phyloP scores from a whole-genome alignment of 495 filamentous ascomycete species.

The Xylaria acuta region DNA sequence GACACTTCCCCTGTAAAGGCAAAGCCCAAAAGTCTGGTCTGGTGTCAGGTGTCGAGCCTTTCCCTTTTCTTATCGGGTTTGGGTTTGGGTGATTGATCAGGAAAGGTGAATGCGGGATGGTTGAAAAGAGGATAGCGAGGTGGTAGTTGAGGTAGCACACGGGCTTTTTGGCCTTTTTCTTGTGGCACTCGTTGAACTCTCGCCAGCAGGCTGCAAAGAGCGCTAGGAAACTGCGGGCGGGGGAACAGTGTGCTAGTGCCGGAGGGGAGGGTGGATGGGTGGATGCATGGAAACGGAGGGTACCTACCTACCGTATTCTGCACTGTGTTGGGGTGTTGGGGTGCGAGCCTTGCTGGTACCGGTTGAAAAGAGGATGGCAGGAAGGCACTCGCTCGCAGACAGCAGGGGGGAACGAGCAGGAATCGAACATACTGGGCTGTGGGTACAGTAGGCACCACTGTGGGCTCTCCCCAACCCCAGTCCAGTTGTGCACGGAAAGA shows the following conservation, averaged over 20 bases:
- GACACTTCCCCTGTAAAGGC: slow-evolving; percentile 51
- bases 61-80: slow-evolving; percentile 33
- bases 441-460: slow-evolving; percentile 9
- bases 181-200: slow-evolving; percentile 32
- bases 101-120: slow-evolving; percentile 65
- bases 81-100: slow-evolving; percentile 57
- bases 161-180: slow-evolving; percentile 41
- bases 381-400: neutral
- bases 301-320: neutral
- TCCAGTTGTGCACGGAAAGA: slow-evolving; percentile 2
- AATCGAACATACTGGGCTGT: slow-evolving; percentile 7
- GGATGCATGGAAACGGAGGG: slow-evolving; percentile 24
- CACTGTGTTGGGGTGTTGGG: slow-evolving; percentile 7
- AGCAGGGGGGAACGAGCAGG: too few relatives aligned
- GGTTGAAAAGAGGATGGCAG: slow-evolving; percentile 6
- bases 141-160: slow-evolving; percentile 52
- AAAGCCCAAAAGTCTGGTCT: slow-evolving; percentile 39
- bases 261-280: slow-evolving; percentile 19
- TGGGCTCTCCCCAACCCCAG: neutral
- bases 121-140: slow-evolving; percentile 66
- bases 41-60: slow-evolving; percentile 38
- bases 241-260: slow-evolving; percentile 39
- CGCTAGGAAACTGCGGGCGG: slow-evolving; percentile 53
- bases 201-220: slow-evolving; percentile 54
- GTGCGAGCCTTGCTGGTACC: neutral